Evolutionary conservation across 2,329 filamentous ascomycete species (phyloP).

Genomic region (Byssoonygena ceratinophila): DNA sequence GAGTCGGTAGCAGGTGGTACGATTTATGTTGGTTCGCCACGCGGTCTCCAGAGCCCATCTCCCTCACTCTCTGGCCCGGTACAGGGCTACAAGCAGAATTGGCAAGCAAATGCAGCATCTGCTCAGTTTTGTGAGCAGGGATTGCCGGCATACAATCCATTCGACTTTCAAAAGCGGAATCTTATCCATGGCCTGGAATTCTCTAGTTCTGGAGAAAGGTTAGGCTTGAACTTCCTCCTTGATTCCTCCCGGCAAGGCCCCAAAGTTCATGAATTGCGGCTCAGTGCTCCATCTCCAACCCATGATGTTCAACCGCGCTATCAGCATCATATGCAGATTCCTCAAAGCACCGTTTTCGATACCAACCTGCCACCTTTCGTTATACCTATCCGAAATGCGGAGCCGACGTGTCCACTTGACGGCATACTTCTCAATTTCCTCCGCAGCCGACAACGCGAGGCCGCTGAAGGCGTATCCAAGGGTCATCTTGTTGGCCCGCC

Average conservation of each 20-base stretch:
- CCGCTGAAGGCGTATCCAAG: constrained; percentile 53
- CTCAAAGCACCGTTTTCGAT: constrained; percentile 9
- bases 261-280: constrained; percentile 41
- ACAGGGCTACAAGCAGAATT: constrained; percentile 7
- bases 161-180: constrained; percentile 35
- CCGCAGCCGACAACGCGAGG: constrained; percentile 54
- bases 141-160: constrained; percentile 19
- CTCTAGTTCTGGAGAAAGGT: constrained; percentile 48
- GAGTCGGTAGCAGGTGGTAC: constrained; percentile 9
- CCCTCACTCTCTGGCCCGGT: constrained; percentile 9
- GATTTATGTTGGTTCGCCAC: constrained; percentile 21
- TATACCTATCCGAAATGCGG: constrained; percentile 48
- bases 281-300: constrained; percentile 21
- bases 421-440: constrained; percentile 71
- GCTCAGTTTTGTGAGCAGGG: constrained; percentile 1
- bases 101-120: constrained; percentile 3
- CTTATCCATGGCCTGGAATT: constrained; percentile 49
- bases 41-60: constrained; percentile 39
- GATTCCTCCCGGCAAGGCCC: constrained; percentile 46
- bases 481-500: constrained; percentile 61
- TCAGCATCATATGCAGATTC: constrained; percentile 16
- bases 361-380: constrained; percentile 27
- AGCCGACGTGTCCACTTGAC: constrained; percentile 67
- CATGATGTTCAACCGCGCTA: constrained; percentile 20
- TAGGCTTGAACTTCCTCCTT: constrained; percentile 64